Conservation (phyloP, 1,284 basidiomycete genomes). For the Irpex sp. region DNA sequence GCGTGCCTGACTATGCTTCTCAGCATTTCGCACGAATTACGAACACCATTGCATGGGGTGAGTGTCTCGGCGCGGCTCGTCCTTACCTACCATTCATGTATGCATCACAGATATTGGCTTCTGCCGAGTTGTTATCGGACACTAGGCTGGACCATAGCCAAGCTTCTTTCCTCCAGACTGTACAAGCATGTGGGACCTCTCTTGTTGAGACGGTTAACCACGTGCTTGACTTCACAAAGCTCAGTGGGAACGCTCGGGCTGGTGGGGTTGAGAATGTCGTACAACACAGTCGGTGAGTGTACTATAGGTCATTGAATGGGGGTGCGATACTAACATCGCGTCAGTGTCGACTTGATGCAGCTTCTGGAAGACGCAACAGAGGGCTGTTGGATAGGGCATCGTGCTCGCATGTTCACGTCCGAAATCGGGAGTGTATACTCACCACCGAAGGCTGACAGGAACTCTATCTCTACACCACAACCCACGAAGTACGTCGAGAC, state of each 20-base stretch:
- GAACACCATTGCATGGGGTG: conserved; percentile 85
- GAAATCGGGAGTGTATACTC: conserved; percentile 93
- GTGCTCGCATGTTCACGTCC: conserved; percentile 70
- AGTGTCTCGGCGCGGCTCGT: conserved; percentile 14
- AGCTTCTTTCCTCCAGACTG: conserved; percentile 82
- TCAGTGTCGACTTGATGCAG: conserved; percentile 79
- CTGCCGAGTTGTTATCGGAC: conserved; percentile 84
- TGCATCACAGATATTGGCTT: conserved; percentile 68
- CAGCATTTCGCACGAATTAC: conserved; percentile 91
- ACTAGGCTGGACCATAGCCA: conserved; percentile 80
- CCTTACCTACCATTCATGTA: conserved; percentile 6
- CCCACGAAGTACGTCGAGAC: conserved; percentile 65
- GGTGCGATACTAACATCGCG: background rate
- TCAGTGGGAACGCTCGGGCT: conserved; percentile 81
- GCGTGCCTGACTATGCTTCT: conserved; percentile 5
- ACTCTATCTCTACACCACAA: conserved; percentile 28
- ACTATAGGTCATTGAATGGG: background rate
- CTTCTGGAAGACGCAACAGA: conserved; percentile 95
- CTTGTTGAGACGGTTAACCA: conserved; percentile 91
- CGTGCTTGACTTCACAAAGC: conserved; percentile 93
- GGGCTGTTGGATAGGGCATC: conserved; percentile 91
- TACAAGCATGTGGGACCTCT: conserved; percentile 82
- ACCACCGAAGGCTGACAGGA: conserved; percentile 55
- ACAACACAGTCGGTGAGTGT: conserved; percentile 53
- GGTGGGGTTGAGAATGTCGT: conserved; percentile 74